Conservation (phyloP, 2,329 filamentous ascomycete species). For the Tolypocladium pustulatum region DNA sequence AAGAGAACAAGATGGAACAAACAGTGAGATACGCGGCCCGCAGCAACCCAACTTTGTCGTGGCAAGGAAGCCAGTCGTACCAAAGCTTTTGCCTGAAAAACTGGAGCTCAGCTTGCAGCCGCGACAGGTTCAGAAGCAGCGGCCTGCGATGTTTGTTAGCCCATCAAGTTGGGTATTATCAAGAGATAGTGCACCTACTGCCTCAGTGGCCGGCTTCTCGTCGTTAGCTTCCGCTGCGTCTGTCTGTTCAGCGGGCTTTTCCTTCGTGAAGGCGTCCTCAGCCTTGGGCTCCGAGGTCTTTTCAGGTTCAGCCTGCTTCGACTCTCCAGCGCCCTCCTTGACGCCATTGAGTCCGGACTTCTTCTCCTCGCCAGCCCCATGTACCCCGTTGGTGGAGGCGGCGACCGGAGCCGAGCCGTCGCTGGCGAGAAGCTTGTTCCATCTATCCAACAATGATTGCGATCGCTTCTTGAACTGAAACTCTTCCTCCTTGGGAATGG, state of each 20-base stretch:
- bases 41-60: neutral
- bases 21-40: neutral
- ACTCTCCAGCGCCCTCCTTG: constrained; percentile 27
- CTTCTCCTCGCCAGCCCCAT: constrained; percentile 24
- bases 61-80: neutral
- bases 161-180: neutral
- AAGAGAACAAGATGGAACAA: constrained; percentile 7
- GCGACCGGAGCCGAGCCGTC: constrained; percentile 33
- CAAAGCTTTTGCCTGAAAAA: neutral
- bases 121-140: neutral
- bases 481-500: constrained; percentile 80
- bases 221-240: neutral
- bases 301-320: constrained; percentile 19
- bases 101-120: neutral
- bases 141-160: neutral
- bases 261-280: constrained; percentile 12
- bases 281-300: constrained; percentile 4
- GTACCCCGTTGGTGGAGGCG: constrained; percentile 35
- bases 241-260: constrained; percentile 10
- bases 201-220: neutral
- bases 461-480: constrained; percentile 83
- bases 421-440: constrained; percentile 71
- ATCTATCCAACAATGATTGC: constrained; percentile 68
- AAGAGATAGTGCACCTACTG: neutral
- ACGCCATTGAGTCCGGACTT: constrained; percentile 25